Conservation (phyloP, 2,329 filamentous ascomycete species). For the Chaetomium sp. region DNA sequence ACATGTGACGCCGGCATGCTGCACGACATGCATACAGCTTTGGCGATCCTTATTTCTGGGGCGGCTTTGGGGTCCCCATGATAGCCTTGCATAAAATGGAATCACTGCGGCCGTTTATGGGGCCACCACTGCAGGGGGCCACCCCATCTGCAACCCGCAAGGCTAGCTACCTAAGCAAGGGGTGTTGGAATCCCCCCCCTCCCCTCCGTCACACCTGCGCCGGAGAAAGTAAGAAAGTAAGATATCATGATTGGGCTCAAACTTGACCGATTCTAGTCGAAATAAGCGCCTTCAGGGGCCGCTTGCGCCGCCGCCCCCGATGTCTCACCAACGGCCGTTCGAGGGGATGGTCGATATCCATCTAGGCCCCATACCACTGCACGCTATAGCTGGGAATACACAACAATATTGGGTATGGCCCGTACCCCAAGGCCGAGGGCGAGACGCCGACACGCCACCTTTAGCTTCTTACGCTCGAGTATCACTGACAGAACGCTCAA, state of each 20-base stretch:
- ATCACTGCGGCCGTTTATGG: not conserved
- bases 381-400: not conserved
- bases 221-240: not conserved
- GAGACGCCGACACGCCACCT: not conserved
- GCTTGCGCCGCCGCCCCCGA: not conserved
- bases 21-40: not conserved
- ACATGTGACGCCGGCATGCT: not conserved
- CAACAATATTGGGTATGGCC: not conserved
- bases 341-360: not conserved
- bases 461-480: not conserved
- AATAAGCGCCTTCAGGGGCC: not conserved
- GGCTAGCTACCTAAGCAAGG: not conserved
- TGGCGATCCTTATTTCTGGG: not conserved
- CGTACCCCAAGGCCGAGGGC: not conserved
- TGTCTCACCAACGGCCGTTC: not conserved
- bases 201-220: not conserved
- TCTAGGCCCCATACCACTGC: not conserved
- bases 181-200: not conserved
- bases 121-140: not conserved
- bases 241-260: not conserved
- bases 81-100: conserved; percentile 3
- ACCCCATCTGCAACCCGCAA: conserved; percentile 2
- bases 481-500: not conserved
- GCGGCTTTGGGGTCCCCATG: not conserved
- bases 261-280: not conserved